Percentiles rank a stretch among this genome's conserved stretches.
Conservation (phyloP, 306 rosid species). For the Nissolia schottii region DNA sequence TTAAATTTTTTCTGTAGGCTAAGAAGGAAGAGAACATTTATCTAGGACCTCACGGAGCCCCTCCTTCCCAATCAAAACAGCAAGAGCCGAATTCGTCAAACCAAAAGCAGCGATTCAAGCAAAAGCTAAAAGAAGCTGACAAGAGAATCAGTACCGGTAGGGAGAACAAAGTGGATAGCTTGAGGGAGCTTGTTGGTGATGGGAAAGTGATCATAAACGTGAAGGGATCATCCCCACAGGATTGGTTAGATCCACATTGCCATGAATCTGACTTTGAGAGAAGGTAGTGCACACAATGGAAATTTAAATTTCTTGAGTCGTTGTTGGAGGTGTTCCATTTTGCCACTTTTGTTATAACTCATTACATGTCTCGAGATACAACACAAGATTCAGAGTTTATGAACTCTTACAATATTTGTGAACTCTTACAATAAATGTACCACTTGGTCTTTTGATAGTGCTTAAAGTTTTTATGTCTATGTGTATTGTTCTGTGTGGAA, state of each 20-base stretch:
- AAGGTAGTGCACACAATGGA: conserved; percentile 39
- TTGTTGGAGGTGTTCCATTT: conserved; percentile 1
- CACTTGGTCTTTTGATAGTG: neutral
- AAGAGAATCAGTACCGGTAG: conserved; percentile 51
- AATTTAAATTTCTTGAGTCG: conserved; percentile 10
- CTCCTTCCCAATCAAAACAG: conserved; percentile 79
- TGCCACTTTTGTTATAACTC: neutral
- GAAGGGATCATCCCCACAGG: conserved; percentile 65
- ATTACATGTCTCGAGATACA: conserved; percentile 15
- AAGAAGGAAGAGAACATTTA: conserved; percentile 74
- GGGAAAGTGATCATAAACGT: conserved; percentile 40
- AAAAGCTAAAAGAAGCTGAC: conserved; percentile 93
- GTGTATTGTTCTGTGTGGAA: conserved; percentile 1
- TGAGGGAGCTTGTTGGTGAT: conserved; percentile 88
- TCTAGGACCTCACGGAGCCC: conserved; percentile 92
- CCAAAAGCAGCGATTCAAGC: conserved; percentile 77
- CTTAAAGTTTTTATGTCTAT: conserved; percentile 6
- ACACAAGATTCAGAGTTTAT: conserved; percentile 13
- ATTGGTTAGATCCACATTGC: conserved; percentile 97
- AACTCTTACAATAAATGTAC: conserved; percentile 33
- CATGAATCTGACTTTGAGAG: conserved; percentile 83
- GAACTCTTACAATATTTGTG: conserved; percentile 39
- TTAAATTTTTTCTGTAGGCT: conserved; percentile 38
- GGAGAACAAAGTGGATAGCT: conserved; percentile 82
- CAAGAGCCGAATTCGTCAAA: conserved; percentile 52